These are phyloP conservation scores for Paraconiothyrium brasiliense DNA, from an alignment of 2,329 filamentous ascomycete species.

Conservation along the genomic window DNA sequence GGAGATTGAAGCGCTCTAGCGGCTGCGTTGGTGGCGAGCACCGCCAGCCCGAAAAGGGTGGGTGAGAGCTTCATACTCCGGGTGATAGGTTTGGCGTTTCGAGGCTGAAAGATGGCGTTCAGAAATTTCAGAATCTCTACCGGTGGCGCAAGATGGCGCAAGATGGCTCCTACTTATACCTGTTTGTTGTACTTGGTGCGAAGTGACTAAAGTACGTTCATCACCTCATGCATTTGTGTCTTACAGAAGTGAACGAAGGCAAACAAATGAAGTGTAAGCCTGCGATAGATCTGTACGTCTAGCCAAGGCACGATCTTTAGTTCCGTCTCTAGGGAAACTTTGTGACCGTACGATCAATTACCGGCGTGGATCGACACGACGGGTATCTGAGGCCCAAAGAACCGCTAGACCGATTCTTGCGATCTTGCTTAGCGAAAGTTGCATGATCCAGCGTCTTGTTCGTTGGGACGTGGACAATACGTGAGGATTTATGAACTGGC, in stretches of 20 bases:
- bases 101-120: background rate
- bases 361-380: no score
- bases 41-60: background rate
- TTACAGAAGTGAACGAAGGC: background rate
- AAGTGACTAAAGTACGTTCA: background rate
- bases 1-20: background rate
- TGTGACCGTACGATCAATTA: background rate
- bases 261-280: background rate
- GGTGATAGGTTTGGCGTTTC: background rate
- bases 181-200: background rate
- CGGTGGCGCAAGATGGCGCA: background rate
- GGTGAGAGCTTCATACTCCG: background rate
- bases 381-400: no score
- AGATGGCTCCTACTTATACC: slow-evolving; percentile 1
- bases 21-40: background rate
- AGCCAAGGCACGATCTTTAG: background rate
- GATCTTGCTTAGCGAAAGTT: no score
- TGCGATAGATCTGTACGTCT: background rate
- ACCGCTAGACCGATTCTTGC: no score
- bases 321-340: no score
- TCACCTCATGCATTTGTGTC: background rate
- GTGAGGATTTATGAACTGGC: no score
- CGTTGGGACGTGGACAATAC: no score
- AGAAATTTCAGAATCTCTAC: background rate
- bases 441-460: no score